Evolutionary conservation across 129 eudicot genomes (phyloP).

Genomic region (Deinandra increscens): DNA sequence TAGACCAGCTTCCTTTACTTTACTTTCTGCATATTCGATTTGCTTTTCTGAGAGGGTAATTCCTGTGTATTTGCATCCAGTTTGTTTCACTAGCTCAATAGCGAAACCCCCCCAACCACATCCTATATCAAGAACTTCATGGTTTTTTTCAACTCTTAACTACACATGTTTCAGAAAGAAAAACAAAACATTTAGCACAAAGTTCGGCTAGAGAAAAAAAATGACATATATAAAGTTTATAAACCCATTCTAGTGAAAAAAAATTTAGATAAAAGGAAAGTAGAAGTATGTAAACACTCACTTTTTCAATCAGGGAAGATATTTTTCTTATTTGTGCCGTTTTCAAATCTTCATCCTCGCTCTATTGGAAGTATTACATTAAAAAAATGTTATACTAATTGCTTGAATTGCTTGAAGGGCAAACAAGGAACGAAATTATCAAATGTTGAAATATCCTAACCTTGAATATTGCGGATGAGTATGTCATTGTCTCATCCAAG

Average conservation of each 20-base stretch:
- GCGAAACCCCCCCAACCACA: constrained; percentile 87
- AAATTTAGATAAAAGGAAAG: too few relatives aligned
- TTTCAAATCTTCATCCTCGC: constrained; percentile 60
- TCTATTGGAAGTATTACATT: constrained; percentile 22
- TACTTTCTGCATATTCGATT: constrained; percentile 59
- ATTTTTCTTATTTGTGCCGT: too few relatives aligned
- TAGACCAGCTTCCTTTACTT: constrained; percentile 72
- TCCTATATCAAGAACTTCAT: constrained; percentile 79
- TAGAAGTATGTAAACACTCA: neutral
- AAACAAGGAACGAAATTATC: neutral
- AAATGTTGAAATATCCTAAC: too few relatives aligned
- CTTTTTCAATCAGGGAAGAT: constrained; percentile 45
- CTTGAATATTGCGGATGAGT: constrained; percentile 75
- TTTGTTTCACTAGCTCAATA: constrained; percentile 67
- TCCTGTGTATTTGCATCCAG: constrained; percentile 86
- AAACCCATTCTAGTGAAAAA: too few relatives aligned
- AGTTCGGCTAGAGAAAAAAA: neutral
- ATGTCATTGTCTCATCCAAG: constrained; percentile 85
- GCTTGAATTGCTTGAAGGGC: neutral
- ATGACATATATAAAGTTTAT: too few relatives aligned
- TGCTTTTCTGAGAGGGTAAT: constrained; percentile 75
- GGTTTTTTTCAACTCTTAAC: constrained; percentile 59
- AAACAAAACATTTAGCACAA: neutral
- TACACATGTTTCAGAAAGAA: constrained; percentile 4
- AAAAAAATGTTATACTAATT: neutral